Evolutionary conservation across 2,329 filamentous ascomycete species (phyloP), one percentile per base, ranked within the genome.

Genomic region (Knoxdaviesia proteae): DNA sequence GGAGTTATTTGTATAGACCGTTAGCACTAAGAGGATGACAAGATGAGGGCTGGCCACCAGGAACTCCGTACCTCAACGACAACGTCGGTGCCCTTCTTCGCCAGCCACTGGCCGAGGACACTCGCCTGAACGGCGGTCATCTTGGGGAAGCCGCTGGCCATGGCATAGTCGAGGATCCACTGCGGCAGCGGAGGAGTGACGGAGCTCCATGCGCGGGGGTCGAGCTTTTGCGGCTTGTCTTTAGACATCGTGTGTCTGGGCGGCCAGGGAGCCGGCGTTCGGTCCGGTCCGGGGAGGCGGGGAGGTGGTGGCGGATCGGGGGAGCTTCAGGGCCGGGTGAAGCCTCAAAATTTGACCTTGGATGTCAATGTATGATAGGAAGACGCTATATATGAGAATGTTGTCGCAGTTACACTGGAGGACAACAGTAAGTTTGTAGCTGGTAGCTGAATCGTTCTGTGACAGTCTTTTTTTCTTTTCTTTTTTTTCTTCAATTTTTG

Each of bases 111-210:
- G 8, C 86, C 84, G 49, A 94, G 80, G 5, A 84, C 80, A 46
- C 84, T 88, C 38, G 87, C 84, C 61, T 96, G 88, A n/a, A 94
- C 87, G 1, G 88, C 88, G 4, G 87, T 94, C 69, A 90, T 87
- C 56, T 80, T 78, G 48, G 69, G 64, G 59, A 94, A 94, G 47
- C 84, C 84, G 78, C 90, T 88, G 49, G 77, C 74, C 41, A 76
- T 68, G 40, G 92, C 77, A 46, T 84, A 86, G 49, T 92, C 83
- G 43, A 90, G 65, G 44, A 90, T 75, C 84, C 87, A 96, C 73
- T 58, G 54, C 33, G 59, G 53, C n/a, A 65, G 53, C 4, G 56
- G 53, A 9, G 61, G 60, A 6, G 54, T 56, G 32, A 64, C 55
- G 5, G 52, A 49, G 42, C 56, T 54, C 62, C 62, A 65, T 38